Evolutionary conservation across 2,329 filamentous ascomycete species (phyloP).

Genomic region (Grosmannia clavigera): DNA sequence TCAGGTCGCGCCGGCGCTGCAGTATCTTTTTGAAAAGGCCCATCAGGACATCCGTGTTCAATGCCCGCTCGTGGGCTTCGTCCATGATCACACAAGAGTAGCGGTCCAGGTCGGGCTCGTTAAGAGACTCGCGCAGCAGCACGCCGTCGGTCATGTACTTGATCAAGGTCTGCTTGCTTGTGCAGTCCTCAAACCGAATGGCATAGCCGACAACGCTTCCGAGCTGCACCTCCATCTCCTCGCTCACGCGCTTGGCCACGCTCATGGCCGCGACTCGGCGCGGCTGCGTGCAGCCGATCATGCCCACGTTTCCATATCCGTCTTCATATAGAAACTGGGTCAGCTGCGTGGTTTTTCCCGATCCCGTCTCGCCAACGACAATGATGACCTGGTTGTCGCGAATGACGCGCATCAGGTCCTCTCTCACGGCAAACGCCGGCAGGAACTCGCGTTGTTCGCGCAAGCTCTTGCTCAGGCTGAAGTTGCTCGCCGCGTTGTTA

Average conservation of each 20-base stretch:
- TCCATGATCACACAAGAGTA: constrained; percentile 99
- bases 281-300: constrained; percentile 95
- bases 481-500: constrained; percentile 72
- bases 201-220: constrained; percentile 87
- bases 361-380: constrained; percentile 93
- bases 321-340: constrained; percentile 96
- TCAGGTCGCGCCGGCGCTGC: constrained; percentile 76
- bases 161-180: constrained; percentile 86
- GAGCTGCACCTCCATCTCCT: constrained; percentile 93
- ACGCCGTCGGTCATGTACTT: constrained; percentile 99
- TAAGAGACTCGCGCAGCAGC: constrained; percentile 80
- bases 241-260: constrained; percentile 92
- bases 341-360: constrained; percentile 92
- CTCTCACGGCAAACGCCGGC: constrained; percentile 89
- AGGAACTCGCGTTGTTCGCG: constrained; percentile 86
- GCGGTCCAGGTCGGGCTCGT: constrained; percentile 82
- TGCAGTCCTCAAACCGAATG: constrained; percentile 97
- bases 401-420: constrained; percentile 83
- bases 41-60: constrained; percentile 97
- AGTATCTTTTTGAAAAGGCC: constrained; percentile 96
- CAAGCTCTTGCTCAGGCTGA: constrained; percentile 84
- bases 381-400: constrained; percentile 95
- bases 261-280: constrained; percentile 97
- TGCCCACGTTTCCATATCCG: constrained; percentile 73
- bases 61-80: constrained; percentile 89